Evolutionary conservation across 2,329 filamentous ascomycete species (phyloP).

Genomic region (Ophiocordyceps sinensis): DNA sequence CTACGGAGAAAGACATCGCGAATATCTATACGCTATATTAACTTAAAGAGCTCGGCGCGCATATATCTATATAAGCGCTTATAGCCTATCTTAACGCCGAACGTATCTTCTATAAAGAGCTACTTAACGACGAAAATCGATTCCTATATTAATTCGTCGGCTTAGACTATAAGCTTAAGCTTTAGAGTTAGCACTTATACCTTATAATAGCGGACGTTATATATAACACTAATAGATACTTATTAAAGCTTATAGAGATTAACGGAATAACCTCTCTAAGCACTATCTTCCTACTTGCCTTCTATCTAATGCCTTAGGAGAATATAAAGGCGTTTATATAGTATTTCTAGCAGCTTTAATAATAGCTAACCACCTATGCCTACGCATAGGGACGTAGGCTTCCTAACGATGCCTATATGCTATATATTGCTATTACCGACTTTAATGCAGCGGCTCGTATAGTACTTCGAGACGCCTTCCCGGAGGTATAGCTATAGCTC

Average conservation of each 20-base stretch:
- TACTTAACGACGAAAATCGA: too few relatives aligned
- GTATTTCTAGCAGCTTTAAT: not conserved
- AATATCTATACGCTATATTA: too few relatives aligned
- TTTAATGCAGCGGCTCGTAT: too few relatives aligned
- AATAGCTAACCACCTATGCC: too few relatives aligned
- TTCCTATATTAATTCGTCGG: not conserved
- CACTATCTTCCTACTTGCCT: not conserved
- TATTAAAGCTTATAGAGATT: not conserved
- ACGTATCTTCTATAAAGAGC: too few relatives aligned
- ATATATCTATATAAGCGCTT: not conserved
- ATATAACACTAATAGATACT: not conserved
- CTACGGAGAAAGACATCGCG: too few relatives aligned
- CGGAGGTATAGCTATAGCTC: too few relatives aligned
- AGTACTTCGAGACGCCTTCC: too few relatives aligned
- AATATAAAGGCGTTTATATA: not conserved
- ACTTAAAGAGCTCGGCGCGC: too few relatives aligned
- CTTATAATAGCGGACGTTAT: not conserved
- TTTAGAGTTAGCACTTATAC: not conserved
- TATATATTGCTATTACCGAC: too few relatives aligned
- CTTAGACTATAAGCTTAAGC: not conserved
- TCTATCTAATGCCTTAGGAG: not conserved
- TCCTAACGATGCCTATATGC: too few relatives aligned
- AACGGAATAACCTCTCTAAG: not conserved
- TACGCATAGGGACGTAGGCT: too few relatives aligned
- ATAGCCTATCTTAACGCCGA: not conserved